These are phyloP conservation scores for Diversispora epigaea DNA, from an alignment of 192 early-diverging fungal species.

Conservation along the genomic window DNA sequence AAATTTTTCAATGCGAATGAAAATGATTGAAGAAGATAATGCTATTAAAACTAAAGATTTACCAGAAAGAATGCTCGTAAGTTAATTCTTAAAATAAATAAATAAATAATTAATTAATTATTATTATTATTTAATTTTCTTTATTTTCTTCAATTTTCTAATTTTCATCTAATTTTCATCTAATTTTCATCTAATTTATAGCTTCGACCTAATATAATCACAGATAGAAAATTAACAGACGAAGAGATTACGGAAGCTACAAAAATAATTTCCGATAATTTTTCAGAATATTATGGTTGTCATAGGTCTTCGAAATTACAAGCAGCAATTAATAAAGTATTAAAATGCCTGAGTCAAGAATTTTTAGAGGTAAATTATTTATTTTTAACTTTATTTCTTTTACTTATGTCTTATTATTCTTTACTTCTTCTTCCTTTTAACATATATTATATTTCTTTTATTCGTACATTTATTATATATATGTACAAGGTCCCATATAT, in stretches of 20 bases:
- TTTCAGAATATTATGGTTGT: conserved; percentile 26
- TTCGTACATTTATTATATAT: background rate
- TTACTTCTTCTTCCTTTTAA: background rate
- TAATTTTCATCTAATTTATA: background rate
- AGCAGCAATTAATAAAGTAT: conserved; percentile 43
- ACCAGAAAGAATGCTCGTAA: conserved; percentile 84
- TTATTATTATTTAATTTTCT: background rate
- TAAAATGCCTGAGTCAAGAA: conserved; percentile 73
- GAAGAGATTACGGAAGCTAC: conserved; percentile 68
- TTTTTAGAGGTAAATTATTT: conserved; percentile 56
- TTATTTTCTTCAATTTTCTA: no score
- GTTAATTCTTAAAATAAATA: background rate
- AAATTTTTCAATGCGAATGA: conserved; percentile 76
- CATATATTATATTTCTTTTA: background rate
- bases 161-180: background rate
- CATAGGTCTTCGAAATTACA: background rate
- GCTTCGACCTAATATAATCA: conserved; percentile 55
- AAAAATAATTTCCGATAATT: conserved; percentile 52
- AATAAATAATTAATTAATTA: no score
- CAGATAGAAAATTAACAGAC: conserved; percentile 45
- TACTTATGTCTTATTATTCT: no score
- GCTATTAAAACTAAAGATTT: conserved; percentile 83
- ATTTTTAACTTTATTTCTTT: no score
- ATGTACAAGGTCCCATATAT: conserved; percentile 78
- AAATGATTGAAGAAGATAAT: conserved; percentile 93